phyloP scores from a whole-genome alignment of 805 yeast genomes.

The Torulaspora quercuum region DNA sequence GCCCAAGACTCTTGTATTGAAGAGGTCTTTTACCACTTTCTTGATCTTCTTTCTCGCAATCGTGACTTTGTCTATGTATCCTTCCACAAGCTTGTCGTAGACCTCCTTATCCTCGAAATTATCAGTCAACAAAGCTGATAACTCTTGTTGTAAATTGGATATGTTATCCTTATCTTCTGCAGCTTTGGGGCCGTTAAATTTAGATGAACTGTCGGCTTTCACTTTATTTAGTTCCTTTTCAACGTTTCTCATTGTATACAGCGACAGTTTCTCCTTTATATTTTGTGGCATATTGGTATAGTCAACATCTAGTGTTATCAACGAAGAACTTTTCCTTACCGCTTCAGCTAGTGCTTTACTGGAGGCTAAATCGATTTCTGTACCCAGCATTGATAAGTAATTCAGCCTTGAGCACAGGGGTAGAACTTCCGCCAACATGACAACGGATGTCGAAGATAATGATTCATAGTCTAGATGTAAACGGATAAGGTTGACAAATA shows the following conservation, averaged over 20 bases:
- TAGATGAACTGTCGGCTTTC: slow-evolving; percentile 6
- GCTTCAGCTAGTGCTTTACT: slow-evolving; percentile 66
- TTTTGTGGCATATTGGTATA: slow-evolving; percentile 52
- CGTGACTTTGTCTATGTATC: slow-evolving; percentile 39
- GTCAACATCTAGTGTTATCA: slow-evolving; percentile 68
- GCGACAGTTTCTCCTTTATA: slow-evolving; percentile 62
- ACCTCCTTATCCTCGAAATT: slow-evolving; percentile 27
- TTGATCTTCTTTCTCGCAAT: slow-evolving; percentile 42
- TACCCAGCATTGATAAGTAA: slow-evolving; percentile 68
- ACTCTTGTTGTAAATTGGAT: slow-evolving; percentile 54
- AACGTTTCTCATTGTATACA: slow-evolving; percentile 79
- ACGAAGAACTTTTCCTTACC: slow-evolving; percentile 55
- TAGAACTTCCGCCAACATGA: slow-evolving; percentile 64
- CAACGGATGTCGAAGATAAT: slow-evolving; percentile 51
- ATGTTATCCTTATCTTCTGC: slow-evolving; percentile 42
- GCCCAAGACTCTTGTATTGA: slow-evolving; percentile 52
- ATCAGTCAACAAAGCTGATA: slow-evolving; percentile 42
- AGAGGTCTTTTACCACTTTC: slow-evolving; percentile 53
- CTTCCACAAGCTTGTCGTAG: slow-evolving; percentile 30
- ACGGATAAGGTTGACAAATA: slow-evolving; percentile 60
- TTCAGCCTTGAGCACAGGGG: slow-evolving; percentile 65
- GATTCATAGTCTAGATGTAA: slow-evolving; percentile 70
- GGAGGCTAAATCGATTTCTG: slow-evolving; percentile 54
- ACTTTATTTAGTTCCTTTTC: slow-evolving; percentile 46
- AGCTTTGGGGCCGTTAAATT: slow-evolving; percentile 1